Conservation (phyloP, 768 basidiomycete genomes). For the Boletus pseudopeckii region DNA sequence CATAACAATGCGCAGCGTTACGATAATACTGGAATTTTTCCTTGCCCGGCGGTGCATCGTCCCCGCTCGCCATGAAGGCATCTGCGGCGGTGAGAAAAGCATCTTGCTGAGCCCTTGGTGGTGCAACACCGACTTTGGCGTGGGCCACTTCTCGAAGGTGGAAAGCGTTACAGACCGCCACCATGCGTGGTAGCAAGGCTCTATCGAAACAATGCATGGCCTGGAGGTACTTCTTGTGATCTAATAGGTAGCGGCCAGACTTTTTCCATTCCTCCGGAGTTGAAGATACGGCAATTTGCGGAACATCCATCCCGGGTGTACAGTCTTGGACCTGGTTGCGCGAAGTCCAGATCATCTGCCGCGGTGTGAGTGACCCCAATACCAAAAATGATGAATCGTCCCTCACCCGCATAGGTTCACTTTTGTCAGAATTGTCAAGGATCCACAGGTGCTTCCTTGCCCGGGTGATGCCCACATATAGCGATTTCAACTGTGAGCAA, state of each 20-base stretch:
- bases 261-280: conserved; percentile 45
- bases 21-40: conserved; percentile 37
- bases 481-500: conserved; percentile 50
- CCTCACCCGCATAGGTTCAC: conserved; percentile 54
- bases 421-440: conserved; percentile 54
- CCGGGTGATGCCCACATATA: conserved; percentile 71
- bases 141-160: conserved; percentile 52
- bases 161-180: conserved; percentile 49
- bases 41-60: conserved; percentile 24
- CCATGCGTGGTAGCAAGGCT: conserved; percentile 43
- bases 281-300: conserved; percentile 54
- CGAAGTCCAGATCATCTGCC: conserved; percentile 50
- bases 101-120: conserved; percentile 21
- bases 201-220: conserved; percentile 53
- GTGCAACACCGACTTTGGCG: conserved; percentile 25
- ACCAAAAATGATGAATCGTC: background rate
- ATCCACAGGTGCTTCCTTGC: conserved; percentile 72
- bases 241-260: conserved; percentile 40
- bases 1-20: conserved; percentile 47
- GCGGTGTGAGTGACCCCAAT: background rate
- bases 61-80: conserved; percentile 45
- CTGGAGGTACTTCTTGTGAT: conserved; percentile 41
- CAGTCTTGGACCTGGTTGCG: conserved; percentile 46
- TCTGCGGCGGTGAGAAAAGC: conserved; percentile 47
- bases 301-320: conserved; percentile 46